Evolutionary conservation across 805 yeast genomes (phyloP).

Genomic region (Starmerella cellae): DNA sequence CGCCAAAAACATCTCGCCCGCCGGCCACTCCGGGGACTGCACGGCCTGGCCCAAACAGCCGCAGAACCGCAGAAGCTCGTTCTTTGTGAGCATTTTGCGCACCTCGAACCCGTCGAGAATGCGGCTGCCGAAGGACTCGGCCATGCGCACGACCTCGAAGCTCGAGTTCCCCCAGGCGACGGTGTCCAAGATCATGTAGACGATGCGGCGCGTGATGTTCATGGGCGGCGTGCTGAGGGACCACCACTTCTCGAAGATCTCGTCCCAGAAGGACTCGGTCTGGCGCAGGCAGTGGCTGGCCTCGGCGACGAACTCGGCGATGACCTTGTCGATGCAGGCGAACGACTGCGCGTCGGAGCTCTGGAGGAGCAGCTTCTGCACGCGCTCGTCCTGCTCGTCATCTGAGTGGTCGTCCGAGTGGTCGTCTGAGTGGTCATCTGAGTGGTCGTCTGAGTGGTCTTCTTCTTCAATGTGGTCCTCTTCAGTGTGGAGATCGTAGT

Average conservation of each 20-base stretch:
- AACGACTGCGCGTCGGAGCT: too few relatives aligned
- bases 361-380: too few relatives aligned
- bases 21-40: slow-evolving; percentile 1
- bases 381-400: too few relatives aligned
- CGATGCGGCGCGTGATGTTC: not conserved
- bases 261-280: not conserved
- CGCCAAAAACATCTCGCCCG: not conserved
- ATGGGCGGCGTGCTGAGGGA: not conserved
- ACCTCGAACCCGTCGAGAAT: not conserved
- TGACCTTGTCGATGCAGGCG: not conserved
- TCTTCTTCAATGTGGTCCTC: too few relatives aligned
- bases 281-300: not conserved
- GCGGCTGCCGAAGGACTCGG: not conserved
- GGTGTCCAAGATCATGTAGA: not conserved
- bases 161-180: not conserved
- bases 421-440: too few relatives aligned
- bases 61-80: not conserved
- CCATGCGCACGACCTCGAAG: not conserved
- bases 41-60: not conserved
- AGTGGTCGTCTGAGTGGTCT: too few relatives aligned
- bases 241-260: not conserved
- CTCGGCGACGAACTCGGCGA: not conserved
- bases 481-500: too few relatives aligned
- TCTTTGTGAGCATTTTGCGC: not conserved
- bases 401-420: too few relatives aligned